phyloP scores from a whole-genome alignment of 2,329 filamentous ascomycete species.

The Calonectria crousiana region DNA sequence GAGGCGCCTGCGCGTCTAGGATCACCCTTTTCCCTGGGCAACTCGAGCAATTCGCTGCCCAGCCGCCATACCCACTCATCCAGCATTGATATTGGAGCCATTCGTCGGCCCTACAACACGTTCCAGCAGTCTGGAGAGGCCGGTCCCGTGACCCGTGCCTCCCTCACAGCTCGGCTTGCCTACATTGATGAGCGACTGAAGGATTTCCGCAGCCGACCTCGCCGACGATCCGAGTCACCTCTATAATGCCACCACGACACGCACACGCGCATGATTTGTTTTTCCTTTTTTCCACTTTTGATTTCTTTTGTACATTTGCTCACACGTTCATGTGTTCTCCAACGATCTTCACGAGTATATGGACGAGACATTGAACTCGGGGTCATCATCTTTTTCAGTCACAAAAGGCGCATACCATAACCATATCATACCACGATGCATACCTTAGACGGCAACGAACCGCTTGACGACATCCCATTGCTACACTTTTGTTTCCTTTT shows the following conservation, averaged over 20 bases:
- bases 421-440: conserved; percentile 42
- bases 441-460: conserved; percentile 41
- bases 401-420: conserved; percentile 32
- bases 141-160: conserved; percentile 53
- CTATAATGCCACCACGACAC: conserved; percentile 47
- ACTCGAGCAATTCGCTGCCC: conserved; percentile 71
- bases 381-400: conserved; percentile 29
- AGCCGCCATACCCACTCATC: conserved; percentile 64
- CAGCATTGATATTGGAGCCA: conserved; percentile 57
- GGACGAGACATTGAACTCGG: conserved; percentile 32
- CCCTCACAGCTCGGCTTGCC: conserved; percentile 64
- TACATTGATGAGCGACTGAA: conserved; percentile 71
- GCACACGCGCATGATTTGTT: background rate
- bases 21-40: conserved; percentile 67
- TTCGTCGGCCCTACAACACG: conserved; percentile 68
- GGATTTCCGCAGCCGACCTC: conserved; percentile 60
- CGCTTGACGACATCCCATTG: conserved; percentile 34
- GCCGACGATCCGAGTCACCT: conserved; percentile 63
- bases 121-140: conserved; percentile 61
- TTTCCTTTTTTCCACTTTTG: background rate
- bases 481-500: conserved; percentile 1
- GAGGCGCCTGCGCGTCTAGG: conserved; percentile 64
- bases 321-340: conserved; percentile 36
- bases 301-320: conserved; percentile 37
- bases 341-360: conserved; percentile 43